Evolutionary conservation across 257 asterid genomes (phyloP), one percentile per base, ranked within the genome.

Genomic region (Solanum bulbocastanum): DNA sequence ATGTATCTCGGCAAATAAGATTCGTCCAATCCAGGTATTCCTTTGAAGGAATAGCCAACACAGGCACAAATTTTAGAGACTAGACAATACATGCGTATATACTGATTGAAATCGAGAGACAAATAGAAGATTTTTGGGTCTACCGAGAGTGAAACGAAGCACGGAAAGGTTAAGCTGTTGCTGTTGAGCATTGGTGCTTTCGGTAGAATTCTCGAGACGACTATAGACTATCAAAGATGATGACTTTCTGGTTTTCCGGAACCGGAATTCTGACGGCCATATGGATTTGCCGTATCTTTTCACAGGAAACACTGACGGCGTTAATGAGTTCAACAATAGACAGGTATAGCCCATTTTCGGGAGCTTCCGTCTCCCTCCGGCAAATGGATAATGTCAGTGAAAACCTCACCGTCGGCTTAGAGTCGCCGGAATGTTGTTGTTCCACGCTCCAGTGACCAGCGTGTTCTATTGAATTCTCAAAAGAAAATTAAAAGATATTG

Each of bases 131-230:
- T 8, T 42, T 33, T 25, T 78, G 62, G 37, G 46, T 16, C 84
- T 92, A 95, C 98, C 98, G 8, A 97, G 94, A 37, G 98, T 97
- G 92, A 97, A 97, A 91, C 98, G 98, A 90, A 97, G 98, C 90
- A 95, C 98, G 5, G 98, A 96, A 89, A 97, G 97, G 74, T 97
- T 94, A 87, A 93, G 94, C 90, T 92, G 96, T 39, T 93, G 92
- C 58, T 65, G 93, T 7, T 90, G 93, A 33, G 90, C 86, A 66
- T 40, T 76, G 65, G 52, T 73, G 83, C 84, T 90, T 88, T 90
- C 87, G 25, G 90, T 74, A 73, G 93, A 84, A 23, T 89, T 83
- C 58, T 90, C 91, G 20, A 62, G 69, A 46, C 90, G 78, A 30
- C 91, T 89, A 87, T 96, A 92, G 72, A 88, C 68, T 88, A 88